Conservation (phyloP, 2,329 filamentous ascomycete species). For the Scytalidium lignicola region DNA sequence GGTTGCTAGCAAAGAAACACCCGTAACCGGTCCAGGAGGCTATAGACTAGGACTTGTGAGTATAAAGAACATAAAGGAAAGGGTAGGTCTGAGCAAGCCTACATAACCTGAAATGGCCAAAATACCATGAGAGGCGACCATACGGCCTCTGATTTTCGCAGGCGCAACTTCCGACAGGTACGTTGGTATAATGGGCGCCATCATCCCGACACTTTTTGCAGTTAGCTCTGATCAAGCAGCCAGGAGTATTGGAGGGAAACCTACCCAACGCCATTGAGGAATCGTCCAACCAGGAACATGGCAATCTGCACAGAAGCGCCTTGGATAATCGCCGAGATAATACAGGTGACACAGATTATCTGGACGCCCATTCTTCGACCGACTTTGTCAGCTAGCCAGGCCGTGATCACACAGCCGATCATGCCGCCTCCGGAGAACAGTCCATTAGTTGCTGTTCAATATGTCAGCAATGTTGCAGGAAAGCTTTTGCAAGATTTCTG, state of each 20-base stretch:
- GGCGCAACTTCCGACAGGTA: slow-evolving; percentile 1
- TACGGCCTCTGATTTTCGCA: slow-evolving; percentile 1
- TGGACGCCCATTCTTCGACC: slow-evolving; percentile 7
- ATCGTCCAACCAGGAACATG: slow-evolving; percentile 12
- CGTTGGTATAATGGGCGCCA: not conserved
- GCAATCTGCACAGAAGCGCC: slow-evolving; percentile 12
- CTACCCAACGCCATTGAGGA: slow-evolving; percentile 9
- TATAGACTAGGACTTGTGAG: slow-evolving; percentile 2
- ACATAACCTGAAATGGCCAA: slow-evolving; percentile 1
- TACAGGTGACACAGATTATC: slow-evolving; percentile 9
- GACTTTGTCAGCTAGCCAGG: slow-evolving; percentile 7
- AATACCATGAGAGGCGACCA: slow-evolving; percentile 1
- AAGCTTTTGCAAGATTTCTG: not conserved
- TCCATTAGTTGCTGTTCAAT: slow-evolving; percentile 7
- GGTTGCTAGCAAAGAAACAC: slow-evolving; percentile 23
- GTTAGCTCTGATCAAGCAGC: not conserved
- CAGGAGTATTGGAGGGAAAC: not conserved
- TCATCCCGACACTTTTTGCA: not conserved
- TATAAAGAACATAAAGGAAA: not conserved
- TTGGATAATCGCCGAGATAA: slow-evolving; percentile 12
- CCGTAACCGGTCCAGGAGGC: slow-evolving; percentile 23
- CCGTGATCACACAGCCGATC: slow-evolving; percentile 5
- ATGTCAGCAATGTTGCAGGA: not conserved
- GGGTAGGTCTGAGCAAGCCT: not conserved
- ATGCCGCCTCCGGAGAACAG: slow-evolving; percentile 9